A percentile compares a stretch with the other conserved stretches of the same genome.
phyloP scores from a whole-genome alignment of 352 stramenopile species.

The Phytophthora citricola region DNA sequence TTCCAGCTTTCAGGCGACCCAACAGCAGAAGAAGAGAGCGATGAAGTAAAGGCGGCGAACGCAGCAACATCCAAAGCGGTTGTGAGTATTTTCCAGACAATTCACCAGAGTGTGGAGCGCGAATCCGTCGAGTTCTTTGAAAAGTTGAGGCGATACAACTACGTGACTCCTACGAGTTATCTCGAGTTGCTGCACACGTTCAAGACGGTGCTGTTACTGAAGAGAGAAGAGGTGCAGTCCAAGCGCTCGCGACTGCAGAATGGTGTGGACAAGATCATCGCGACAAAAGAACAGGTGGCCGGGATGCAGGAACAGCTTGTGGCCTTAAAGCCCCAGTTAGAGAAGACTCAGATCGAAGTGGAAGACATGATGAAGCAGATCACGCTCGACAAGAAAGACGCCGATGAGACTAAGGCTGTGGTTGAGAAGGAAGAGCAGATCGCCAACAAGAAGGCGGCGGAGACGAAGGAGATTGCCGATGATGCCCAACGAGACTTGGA shows the following conservation, averaged over 20 bases:
- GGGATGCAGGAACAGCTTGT: slow-evolving; percentile 93
- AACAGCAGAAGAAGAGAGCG: slow-evolving; percentile 20
- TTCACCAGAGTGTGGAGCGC: slow-evolving; percentile 92
- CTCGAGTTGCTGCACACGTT: slow-evolving; percentile 94
- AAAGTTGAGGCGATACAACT: slow-evolving; percentile 91
- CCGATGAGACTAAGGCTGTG: slow-evolving; percentile 91
- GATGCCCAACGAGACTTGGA: slow-evolving; percentile 93
- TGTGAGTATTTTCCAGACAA: slow-evolving; percentile 84
- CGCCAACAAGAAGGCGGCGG: slow-evolving; percentile 91
- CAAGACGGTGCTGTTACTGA: slow-evolving; percentile 89
- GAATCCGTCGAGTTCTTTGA: slow-evolving; percentile 87
- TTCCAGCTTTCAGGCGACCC: slow-evolving; percentile 58
- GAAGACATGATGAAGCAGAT: slow-evolving; percentile 96
- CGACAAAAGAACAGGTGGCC: slow-evolving; percentile 92
- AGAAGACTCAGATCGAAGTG: slow-evolving; percentile 93
- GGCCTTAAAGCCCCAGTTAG: slow-evolving; percentile 92
- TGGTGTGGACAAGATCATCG: slow-evolving; percentile 94
- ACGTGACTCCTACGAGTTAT: slow-evolving; percentile 95
- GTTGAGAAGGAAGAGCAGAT: slow-evolving; percentile 93
- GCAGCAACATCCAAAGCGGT: slow-evolving; percentile 39
- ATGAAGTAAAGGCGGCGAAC: slow-evolving; percentile 23
- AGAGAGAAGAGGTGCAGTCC: slow-evolving; percentile 89
- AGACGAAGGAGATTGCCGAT: slow-evolving; percentile 93
- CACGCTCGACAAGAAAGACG: slow-evolving; percentile 91
- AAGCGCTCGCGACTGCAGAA: slow-evolving; percentile 89